These are phyloP conservation scores for Fraxinus anomala DNA, from an alignment of 257 asterid genomes.

Conservation along the genomic window DNA sequence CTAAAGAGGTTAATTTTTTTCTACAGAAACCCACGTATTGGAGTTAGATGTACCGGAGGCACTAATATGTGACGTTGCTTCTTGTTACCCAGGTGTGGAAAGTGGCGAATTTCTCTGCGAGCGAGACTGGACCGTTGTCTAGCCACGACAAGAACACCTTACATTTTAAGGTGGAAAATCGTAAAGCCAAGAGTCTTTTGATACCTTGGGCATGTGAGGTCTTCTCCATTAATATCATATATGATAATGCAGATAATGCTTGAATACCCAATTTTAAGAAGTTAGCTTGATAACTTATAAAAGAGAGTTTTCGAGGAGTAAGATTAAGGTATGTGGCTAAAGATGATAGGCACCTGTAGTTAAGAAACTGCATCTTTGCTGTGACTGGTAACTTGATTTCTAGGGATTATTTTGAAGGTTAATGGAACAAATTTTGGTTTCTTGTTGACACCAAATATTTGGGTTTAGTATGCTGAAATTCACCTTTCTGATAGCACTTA, in stretches of 20 bases:
- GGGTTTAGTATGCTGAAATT: neutral
- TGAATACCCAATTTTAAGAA: neutral
- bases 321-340: neutral
- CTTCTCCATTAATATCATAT: neutral
- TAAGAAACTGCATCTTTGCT: neutral
- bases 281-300: neutral
- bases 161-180: neutral
- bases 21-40: neutral
- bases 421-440: neutral
- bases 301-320: neutral
- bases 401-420: neutral
- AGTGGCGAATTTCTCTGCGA: too few relatives aligned
- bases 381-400: neutral
- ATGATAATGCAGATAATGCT: neutral
- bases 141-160: too few relatives aligned
- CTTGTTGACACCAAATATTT: neutral
- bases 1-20: neutral
- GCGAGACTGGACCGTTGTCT: too few relatives aligned
- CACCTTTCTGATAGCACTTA: too few relatives aligned
- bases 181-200: neutral
- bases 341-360: neutral
- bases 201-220: neutral
- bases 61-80: neutral
- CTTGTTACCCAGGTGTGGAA: too few relatives aligned
- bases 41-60: neutral